Evolutionary conservation across 2,329 filamentous ascomycete species (phyloP).

Genomic region (Aspergillus fumigatiaffinis): DNA sequence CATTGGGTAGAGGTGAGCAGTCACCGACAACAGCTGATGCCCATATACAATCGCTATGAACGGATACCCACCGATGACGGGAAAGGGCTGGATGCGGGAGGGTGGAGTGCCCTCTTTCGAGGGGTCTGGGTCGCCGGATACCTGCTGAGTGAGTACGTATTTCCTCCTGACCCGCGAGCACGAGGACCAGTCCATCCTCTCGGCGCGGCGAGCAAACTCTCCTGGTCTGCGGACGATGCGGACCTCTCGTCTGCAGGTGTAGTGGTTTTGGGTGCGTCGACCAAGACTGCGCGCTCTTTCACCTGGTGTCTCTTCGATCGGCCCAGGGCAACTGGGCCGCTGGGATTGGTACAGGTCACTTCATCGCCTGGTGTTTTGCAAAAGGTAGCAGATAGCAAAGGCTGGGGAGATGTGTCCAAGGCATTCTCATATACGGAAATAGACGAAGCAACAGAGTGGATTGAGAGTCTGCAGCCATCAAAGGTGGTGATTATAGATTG

Average conservation of each 20-base stretch:
- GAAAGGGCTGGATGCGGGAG: constrained; percentile 7
- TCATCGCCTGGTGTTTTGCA: constrained; percentile 5
- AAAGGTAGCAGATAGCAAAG: not conserved
- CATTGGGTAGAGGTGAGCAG: constrained; percentile 37
- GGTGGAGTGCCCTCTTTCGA: constrained; percentile 24
- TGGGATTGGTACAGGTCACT: constrained; percentile 10
- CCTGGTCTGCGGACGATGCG: constrained; percentile 28
- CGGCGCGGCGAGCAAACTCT: constrained; percentile 11
- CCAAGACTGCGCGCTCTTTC: constrained; percentile 24
- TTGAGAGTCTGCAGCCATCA: constrained; percentile 1
- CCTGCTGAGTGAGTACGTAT: constrained; percentile 30
- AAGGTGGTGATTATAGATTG: constrained; percentile 10
- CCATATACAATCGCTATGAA: constrained; percentile 45
- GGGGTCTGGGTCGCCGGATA: constrained; percentile 23
- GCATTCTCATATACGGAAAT: constrained; percentile 3
- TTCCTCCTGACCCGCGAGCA: constrained; percentile 10
- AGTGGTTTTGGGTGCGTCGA: constrained; percentile 23
- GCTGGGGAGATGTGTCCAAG: not conserved
- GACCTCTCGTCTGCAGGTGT: constrained; percentile 36
- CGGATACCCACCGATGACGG: constrained; percentile 4
- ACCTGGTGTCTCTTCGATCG: constrained; percentile 1
- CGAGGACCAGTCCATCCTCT: constrained; percentile 7
- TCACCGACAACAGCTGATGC: constrained; percentile 36
- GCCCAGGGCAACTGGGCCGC: not conserved
- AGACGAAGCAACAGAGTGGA: constrained; percentile 1